A percentile compares a stretch with the other conserved stretches of the same genome.
phyloP scores from a whole-genome alignment of 805 yeast genomes.

The Wickerhamomyces subpelliculosus region DNA sequence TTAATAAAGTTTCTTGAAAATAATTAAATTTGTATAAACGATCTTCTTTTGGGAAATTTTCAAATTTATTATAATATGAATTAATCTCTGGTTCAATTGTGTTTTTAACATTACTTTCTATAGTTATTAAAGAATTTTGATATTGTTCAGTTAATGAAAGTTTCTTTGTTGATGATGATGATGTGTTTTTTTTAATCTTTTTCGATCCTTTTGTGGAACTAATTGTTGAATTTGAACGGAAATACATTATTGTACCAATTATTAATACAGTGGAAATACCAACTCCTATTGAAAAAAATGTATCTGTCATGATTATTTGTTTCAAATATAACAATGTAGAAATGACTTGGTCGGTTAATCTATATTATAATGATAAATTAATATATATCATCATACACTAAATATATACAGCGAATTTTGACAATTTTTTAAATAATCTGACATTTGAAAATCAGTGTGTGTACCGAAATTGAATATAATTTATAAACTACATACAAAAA shows the following conservation, averaged over 20 bases:
- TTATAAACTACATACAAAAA: too few species aligned
- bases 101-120: neutral
- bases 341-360: too few species aligned
- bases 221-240: neutral
- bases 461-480: too few species aligned
- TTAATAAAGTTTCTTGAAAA: constrained; percentile 61
- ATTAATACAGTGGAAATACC: neutral
- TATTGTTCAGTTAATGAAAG: neutral
- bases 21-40: constrained; percentile 43
- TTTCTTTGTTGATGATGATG: neutral
- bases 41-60: constrained; percentile 10
- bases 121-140: neutral
- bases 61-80: neutral
- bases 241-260: neutral
- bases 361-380: too few species aligned
- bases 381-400: too few species aligned
- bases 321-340: too few species aligned
- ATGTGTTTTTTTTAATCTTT: neutral
- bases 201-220: neutral
- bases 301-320: too few species aligned
- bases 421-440: too few species aligned
- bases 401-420: too few species aligned
- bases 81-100: constrained; percentile 1
- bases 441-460: too few species aligned
- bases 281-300: neutral